Percentiles rank a stretch among this genome's conserved stretches.
phyloP scores from a whole-genome alignment of 1,139 yeast genomes.

The Magnusiomyces suaveolens region DNA sequence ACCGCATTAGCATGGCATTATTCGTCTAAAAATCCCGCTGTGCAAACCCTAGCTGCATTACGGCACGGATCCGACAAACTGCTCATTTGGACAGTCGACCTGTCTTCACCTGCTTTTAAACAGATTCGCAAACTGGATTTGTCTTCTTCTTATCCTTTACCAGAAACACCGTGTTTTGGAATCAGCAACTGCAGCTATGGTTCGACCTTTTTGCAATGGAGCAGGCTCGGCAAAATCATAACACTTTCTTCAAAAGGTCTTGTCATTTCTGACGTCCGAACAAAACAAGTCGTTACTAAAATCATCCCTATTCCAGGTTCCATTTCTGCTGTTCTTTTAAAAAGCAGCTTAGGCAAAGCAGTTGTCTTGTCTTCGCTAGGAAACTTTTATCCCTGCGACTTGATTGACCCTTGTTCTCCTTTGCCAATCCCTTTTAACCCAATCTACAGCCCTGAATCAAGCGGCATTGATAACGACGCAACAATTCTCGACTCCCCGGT shows the following conservation, averaged over 20 bases:
- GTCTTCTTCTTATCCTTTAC: constrained; percentile 9
- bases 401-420: neutral
- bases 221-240: constrained; percentile 14
- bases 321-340: constrained; percentile 7
- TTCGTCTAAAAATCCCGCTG: constrained; percentile 8
- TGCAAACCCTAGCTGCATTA: constrained; percentile 13
- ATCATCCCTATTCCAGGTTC: constrained; percentile 7
- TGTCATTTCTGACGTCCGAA: constrained; percentile 13
- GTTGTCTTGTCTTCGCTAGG: constrained; percentile 9
- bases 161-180: constrained; percentile 6
- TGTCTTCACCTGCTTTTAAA: constrained; percentile 5
- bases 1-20: constrained; percentile 14
- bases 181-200: neutral
- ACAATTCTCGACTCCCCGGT: constrained; percentile 13
- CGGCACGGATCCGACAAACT: constrained; percentile 11
- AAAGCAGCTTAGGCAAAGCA: constrained; percentile 11
- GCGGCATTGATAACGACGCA: constrained; percentile 1
- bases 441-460: constrained; percentile 4
- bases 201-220: constrained; percentile 13
- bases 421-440: neutral
- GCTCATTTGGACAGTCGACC: constrained; percentile 13
- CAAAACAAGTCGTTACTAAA: constrained; percentile 11
- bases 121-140: constrained; percentile 13
- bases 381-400: constrained; percentile 4
- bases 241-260: constrained; percentile 11